Evolutionary conservation across 768 basidiomycete species (phyloP).

Genomic region (Hypholoma sublateritium): DNA sequence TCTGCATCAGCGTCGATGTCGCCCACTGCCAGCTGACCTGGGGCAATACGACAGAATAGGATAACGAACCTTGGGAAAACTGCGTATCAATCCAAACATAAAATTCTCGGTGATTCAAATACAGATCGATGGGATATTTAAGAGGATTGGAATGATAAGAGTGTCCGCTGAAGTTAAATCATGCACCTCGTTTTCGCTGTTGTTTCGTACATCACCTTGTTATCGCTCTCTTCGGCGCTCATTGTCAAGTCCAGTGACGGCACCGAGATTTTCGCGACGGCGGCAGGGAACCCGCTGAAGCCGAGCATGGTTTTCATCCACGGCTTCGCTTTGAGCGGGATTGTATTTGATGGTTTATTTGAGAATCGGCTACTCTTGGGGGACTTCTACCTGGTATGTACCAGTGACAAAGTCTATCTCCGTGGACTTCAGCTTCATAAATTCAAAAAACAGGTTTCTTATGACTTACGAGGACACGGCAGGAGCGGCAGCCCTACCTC

Average conservation of each 20-base stretch:
- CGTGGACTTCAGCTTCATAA: background rate
- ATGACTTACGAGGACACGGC: conserved; percentile 6
- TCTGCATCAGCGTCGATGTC: too few species aligned
- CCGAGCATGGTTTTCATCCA: conserved; percentile 41
- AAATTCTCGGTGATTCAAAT: too few species aligned
- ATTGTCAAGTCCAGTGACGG: conserved; percentile 29
- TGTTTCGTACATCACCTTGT: too few species aligned
- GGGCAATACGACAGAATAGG: too few species aligned
- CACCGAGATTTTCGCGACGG: conserved; percentile 38
- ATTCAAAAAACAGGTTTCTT: background rate
- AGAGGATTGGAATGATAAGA: too few species aligned
- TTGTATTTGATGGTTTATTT: conserved; percentile 38
- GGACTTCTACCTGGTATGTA: conserved; percentile 25
- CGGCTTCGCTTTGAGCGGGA: conserved; percentile 35
- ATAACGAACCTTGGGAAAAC: too few species aligned
- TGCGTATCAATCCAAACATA: too few species aligned
- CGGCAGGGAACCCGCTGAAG: conserved; percentile 35
- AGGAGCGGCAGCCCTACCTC: background rate
- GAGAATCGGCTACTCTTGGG: conserved; percentile 24
- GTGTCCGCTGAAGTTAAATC: too few species aligned
- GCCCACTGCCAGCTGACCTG: too few species aligned
- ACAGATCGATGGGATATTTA: too few species aligned
- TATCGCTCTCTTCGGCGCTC: background rate
- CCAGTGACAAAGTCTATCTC: background rate
- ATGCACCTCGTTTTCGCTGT: too few species aligned